Base-by-base conservation (phyloP, 768 basidiomycete species). In the Russula abietina region DNA sequence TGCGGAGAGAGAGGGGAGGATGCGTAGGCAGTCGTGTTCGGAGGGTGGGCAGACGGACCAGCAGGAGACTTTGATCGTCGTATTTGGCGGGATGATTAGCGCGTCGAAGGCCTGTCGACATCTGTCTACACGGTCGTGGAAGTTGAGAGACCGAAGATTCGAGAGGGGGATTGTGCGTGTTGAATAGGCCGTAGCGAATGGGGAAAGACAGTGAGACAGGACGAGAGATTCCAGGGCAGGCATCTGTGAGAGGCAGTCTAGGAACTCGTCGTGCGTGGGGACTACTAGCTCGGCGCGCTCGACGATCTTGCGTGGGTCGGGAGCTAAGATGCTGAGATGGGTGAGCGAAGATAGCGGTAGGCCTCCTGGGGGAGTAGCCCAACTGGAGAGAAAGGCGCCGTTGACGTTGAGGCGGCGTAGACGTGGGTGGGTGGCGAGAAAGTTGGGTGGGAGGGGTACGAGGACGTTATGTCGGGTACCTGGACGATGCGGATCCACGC, bases 161-260 rank as follows among this genome's bases (percentile, higher is more conserved):
- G 53, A 32, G 8, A 64, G 54, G 54, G 30, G 9, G 30, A 56
- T 54, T n/a, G 63, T 45, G 8, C 58, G 38, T 12, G 39, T 10
- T 1, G 63, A 55, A 11, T 43, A 64, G 5, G 54, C 24, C 2
- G 46, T 16, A 11, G 39, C 38, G 54, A 64, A 41, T 0, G 48
- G 48, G 5, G 63, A 53, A 48, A 64, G 63, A n/a, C 58, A 64
- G 39, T 60, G 54, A 3, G 54, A n/a, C n/a, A 64, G 58, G n/a
- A 33, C 3, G 30, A 64, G 28, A 0, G 39, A 33, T 24, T 64
- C 54, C 11, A 64, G 41, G 12, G n/a, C 58, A 0, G 63, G 63
- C 58, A 64, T 64, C 9, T 50, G 39, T 32, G 19, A 3, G 28
- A 60, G 24, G 19, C 39, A 64, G 22, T 60, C 63, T 46, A 64